phyloP scores from a whole-genome alignment of 2,329 filamentous ascomycete genomes.

The Colletotrichum horii region DNA sequence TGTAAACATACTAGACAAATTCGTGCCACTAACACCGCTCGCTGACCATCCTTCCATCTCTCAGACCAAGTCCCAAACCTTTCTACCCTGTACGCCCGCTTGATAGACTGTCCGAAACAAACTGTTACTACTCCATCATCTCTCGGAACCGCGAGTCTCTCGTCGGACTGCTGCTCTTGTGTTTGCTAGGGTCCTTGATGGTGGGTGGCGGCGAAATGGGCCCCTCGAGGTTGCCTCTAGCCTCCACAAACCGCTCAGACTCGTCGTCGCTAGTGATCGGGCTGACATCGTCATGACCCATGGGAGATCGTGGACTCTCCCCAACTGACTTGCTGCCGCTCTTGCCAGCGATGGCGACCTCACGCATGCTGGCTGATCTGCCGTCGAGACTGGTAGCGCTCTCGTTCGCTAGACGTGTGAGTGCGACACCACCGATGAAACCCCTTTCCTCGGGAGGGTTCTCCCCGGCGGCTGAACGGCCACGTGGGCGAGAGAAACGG shows the following conservation, averaged over 20 bases:
- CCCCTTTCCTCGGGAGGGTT: constrained; percentile 33
- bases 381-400: constrained; percentile 50
- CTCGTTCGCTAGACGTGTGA: constrained; percentile 44
- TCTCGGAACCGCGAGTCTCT: constrained; percentile 66
- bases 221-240: constrained; percentile 30
- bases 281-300: constrained; percentile 39
- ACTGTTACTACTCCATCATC: constrained; percentile 45
- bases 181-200: constrained; percentile 35
- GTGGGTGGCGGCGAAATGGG: constrained; percentile 43
- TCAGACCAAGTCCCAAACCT: not conserved
- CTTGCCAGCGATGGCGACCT: constrained; percentile 51
- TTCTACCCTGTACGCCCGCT: not conserved
- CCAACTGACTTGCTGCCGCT: constrained; percentile 32
- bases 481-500: constrained; percentile 48
- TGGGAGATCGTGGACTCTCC: constrained; percentile 9
- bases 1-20: not conserved
- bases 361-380: constrained; percentile 47
- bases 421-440: constrained; percentile 57
- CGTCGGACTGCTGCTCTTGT: constrained; percentile 55
- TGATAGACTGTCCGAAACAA: not conserved
- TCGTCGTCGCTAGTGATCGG: constrained; percentile 34
- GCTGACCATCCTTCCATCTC: not conserved
- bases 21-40: not conserved
- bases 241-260: constrained; percentile 49
- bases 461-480: constrained; percentile 44